Evolutionary conservation across 345 rosid species (phyloP).

Genomic region (Aethionema arabicum): DNA sequence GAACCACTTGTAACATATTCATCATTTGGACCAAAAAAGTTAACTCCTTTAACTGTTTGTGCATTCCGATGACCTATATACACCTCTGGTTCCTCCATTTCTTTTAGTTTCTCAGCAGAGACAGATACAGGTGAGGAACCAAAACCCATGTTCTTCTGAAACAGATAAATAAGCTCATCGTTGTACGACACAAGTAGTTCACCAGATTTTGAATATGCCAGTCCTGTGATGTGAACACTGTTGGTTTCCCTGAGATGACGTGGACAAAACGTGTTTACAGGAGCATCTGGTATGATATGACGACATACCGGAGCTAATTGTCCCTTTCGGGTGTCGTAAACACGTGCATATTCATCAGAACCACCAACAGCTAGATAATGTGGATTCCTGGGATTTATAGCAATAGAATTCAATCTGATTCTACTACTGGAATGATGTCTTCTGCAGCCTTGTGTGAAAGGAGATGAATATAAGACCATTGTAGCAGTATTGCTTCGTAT

Average conservation of each 20-base stretch:
- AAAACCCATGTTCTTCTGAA: constrained; percentile 50
- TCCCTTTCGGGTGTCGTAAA: constrained; percentile 52
- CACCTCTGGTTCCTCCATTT: constrained; percentile 46
- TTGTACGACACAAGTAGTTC: constrained; percentile 62
- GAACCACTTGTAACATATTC: constrained; percentile 64
- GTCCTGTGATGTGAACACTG: constrained; percentile 52
- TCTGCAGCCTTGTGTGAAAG: constrained; percentile 43
- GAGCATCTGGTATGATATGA: constrained; percentile 34
- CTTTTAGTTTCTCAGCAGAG: constrained; percentile 36
- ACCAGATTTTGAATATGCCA: constrained; percentile 53
- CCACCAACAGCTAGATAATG: constrained; percentile 59
- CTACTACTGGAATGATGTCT: constrained; percentile 41
- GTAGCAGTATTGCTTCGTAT: constrained; percentile 46
- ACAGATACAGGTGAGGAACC: constrained; percentile 44
- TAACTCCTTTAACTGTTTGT: constrained; percentile 60
- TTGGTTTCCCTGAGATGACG: constrained; percentile 40
- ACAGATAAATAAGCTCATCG: constrained; percentile 57
- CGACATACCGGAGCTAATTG: constrained; percentile 42
- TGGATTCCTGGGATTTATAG: constrained; percentile 56
- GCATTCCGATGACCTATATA: constrained; percentile 59
- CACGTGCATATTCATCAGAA: constrained; percentile 59
- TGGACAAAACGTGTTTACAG: constrained; percentile 55
- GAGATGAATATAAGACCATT: constrained; percentile 49
- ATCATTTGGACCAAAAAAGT: constrained; percentile 60
- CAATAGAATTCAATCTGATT: constrained; percentile 50